Conservation (phyloP, 345 rosid genomes). For the Adansonia digitata region DNA sequence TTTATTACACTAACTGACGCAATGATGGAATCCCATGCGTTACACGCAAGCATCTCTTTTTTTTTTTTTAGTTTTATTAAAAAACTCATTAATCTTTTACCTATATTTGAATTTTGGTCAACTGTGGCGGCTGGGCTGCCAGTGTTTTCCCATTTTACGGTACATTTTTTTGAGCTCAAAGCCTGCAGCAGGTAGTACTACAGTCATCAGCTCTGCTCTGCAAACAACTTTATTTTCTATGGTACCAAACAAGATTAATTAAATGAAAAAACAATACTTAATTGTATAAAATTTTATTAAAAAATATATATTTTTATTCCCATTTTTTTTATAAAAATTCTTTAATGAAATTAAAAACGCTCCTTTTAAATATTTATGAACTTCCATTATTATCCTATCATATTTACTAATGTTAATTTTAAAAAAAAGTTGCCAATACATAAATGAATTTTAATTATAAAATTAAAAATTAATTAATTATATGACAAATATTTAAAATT, state of each 20-base stretch:
- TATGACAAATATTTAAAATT: no score
- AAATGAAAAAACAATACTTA: no score
- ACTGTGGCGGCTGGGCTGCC: slow-evolving; percentile 5
- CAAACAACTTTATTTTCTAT: not conserved
- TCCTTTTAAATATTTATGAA: no score
- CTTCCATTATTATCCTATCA: no score
- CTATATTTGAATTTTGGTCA: not conserved
- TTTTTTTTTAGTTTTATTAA: not conserved
- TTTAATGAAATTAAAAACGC: no score
- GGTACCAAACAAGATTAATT: no score
- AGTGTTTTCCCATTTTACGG: not conserved
- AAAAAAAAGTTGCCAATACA: not conserved
- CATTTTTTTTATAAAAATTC: no score
- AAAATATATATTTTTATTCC: no score
- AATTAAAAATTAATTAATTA: not conserved
- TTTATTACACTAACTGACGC: not conserved
- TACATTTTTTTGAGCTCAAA: not conserved
- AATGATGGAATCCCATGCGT: not conserved
- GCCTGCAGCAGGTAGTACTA: not conserved
- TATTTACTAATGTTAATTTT: no score
- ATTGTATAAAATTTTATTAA: no score
- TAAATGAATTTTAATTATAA: not conserved
- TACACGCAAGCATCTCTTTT: not conserved
- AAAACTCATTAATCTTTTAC: not conserved
- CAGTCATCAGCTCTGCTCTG: not conserved